Conservation (phyloP, 192 early-diverging fungal species). For the Podila horticola region DNA sequence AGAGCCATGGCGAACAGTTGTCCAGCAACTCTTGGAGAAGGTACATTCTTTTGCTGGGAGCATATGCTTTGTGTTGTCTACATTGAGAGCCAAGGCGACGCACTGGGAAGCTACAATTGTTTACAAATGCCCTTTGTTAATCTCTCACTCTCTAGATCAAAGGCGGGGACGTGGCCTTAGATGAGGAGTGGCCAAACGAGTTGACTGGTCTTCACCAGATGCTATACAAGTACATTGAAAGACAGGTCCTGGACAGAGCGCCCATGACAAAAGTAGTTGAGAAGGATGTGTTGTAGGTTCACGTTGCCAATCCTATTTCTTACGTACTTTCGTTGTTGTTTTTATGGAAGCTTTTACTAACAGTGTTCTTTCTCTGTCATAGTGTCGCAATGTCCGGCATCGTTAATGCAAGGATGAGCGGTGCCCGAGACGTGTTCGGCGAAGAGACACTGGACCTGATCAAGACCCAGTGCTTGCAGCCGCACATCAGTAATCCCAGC, state of each 20-base stretch:
- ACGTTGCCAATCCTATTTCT: background rate
- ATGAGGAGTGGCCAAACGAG: constrained; percentile 37
- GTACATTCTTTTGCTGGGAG: constrained; percentile 11
- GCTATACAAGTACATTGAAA: constrained; percentile 28
- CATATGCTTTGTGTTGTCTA: constrained; percentile 6
- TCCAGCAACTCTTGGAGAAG: constrained; percentile 39
- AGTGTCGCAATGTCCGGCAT: constrained; percentile 23
- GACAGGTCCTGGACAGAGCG: constrained; percentile 4
- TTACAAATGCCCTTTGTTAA: background rate
- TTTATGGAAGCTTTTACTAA: constrained; percentile 1
- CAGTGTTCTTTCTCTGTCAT: constrained; percentile 1
- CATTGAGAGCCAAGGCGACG: background rate
- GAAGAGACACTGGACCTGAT: constrained; percentile 13
- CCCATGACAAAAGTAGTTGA: constrained; percentile 19
- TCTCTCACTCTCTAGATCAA: constrained; percentile 28
- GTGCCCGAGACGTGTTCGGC: constrained; percentile 18
- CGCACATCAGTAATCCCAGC: constrained; percentile 13
- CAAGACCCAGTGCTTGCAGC: constrained; percentile 18
- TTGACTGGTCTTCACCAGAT: constrained; percentile 20
- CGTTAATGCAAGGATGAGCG: constrained; percentile 22
- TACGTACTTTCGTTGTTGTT: background rate
- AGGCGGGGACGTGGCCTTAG: constrained; percentile 23
- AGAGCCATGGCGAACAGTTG: constrained; percentile 33
- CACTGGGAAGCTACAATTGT: background rate
- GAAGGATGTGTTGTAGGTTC: constrained; percentile 28